These are phyloP conservation scores for Penicillium roqueforti DNA, from an alignment of 495 filamentous ascomycete species.

Conservation along the genomic window DNA sequence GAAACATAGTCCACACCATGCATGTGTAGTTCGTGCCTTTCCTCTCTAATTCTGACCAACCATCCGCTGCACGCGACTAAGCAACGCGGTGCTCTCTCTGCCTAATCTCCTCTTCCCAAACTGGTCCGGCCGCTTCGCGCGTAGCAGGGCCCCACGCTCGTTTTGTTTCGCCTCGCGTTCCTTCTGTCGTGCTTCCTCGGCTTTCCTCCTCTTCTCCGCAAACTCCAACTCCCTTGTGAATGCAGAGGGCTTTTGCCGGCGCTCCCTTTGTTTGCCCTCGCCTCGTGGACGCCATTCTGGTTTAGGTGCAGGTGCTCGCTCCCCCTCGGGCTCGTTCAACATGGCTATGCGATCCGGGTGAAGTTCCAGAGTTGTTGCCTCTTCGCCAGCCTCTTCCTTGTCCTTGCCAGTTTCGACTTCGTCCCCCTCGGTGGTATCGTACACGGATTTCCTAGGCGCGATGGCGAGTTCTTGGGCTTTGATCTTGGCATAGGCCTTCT, in stretches of 20 bases:
- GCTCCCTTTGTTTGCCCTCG: conserved; percentile 26
- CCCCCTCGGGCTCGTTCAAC: conserved; percentile 49
- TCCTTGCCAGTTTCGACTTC: conserved; percentile 20
- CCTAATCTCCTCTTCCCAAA: conserved; percentile 82
- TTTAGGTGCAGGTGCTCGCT: conserved; percentile 22
- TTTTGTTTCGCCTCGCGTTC: conserved; percentile 58
- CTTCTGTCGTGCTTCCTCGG: conserved; percentile 56
- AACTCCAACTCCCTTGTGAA: conserved; percentile 72
- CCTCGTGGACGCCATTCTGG: conserved; percentile 19
- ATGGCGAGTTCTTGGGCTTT: conserved; percentile 55
- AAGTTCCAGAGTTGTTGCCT: conserved; percentile 48
- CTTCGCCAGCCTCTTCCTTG: conserved; percentile 11
- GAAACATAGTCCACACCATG: conserved; percentile 9
- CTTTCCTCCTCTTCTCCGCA: conserved; percentile 61
- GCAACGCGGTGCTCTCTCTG: conserved; percentile 73
- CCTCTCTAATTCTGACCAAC: conserved; percentile 41
- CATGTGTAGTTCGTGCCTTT: conserved; percentile 1
- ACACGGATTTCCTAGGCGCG: conserved; percentile 29
- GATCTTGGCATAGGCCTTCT: conserved; percentile 87
- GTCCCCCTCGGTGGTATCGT: conserved; percentile 29
- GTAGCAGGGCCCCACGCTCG: conserved; percentile 65
- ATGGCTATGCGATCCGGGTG: conserved; percentile 71
- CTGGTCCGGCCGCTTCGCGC: conserved; percentile 68
- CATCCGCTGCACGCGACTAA: conserved; percentile 75
- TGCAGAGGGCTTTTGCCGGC: conserved; percentile 57